A percentile compares a stretch with the other conserved stretches of the same genome.
These are phyloP conservation scores for Metschnikowia drakensbergensis DNA, from an alignment of 805 yeast genomes.

Conservation along the genomic window DNA sequence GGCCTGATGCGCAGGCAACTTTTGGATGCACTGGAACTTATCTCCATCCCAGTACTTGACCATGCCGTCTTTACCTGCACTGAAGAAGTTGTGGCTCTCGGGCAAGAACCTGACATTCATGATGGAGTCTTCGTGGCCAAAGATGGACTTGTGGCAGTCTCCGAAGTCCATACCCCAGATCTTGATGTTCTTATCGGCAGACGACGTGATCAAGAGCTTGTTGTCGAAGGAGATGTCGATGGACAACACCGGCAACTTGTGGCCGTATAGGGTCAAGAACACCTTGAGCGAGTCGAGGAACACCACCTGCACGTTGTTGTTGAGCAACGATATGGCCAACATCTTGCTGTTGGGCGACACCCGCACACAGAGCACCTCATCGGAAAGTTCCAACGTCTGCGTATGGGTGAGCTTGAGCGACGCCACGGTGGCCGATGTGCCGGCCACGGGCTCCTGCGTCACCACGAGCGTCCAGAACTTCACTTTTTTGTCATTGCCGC, in stretches of 20 bases:
- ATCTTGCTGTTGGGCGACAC: slow-evolving; percentile 76
- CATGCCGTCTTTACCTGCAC: slow-evolving; percentile 83
- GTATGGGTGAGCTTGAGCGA: slow-evolving; percentile 63
- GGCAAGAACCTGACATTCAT: slow-evolving; percentile 85
- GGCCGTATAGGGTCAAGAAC: slow-evolving; percentile 88
- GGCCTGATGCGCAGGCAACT: slow-evolving; percentile 74
- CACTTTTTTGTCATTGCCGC: slow-evolving; percentile 88
- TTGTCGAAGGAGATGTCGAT: slow-evolving; percentile 89
- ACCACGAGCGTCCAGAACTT: slow-evolving; percentile 86
- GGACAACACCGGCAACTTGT: slow-evolving; percentile 89
- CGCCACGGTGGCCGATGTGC: slow-evolving; percentile 51
- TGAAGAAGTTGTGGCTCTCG: slow-evolving; percentile 82
- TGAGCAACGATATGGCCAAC: slow-evolving; percentile 80
- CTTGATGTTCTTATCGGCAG: slow-evolving; percentile 96
- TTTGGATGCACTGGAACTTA: slow-evolving; percentile 91
- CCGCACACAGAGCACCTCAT: slow-evolving; percentile 76
- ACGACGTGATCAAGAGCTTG: slow-evolving; percentile 82
- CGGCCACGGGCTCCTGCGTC: slow-evolving; percentile 65
- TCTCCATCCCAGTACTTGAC: slow-evolving; percentile 98
- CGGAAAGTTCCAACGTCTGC: slow-evolving; percentile 79
- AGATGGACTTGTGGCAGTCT: slow-evolving; percentile 94
- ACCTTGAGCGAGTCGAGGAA: slow-evolving; percentile 84
- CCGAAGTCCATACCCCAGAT: slow-evolving; percentile 99
- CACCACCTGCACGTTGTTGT: slow-evolving; percentile 94
- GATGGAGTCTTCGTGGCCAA: slow-evolving; percentile 95